Percentiles rank a stretch among this genome's conserved stretches.
Conservation (phyloP, 495 filamentous ascomycete species). For the Recurvomyces mirabilis region DNA sequence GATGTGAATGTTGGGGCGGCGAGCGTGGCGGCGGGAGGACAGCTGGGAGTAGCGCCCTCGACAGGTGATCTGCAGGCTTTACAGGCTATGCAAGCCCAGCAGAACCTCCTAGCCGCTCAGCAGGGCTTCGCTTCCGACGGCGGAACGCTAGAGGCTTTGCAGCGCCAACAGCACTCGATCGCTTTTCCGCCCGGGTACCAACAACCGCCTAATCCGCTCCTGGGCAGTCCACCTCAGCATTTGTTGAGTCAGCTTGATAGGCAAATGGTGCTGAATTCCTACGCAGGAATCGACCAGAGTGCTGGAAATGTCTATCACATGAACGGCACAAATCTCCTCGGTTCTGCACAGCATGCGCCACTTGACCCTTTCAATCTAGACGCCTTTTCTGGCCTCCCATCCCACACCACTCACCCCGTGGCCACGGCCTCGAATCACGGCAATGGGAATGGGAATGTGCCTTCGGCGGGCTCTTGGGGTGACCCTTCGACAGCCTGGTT, state of each 20-base stretch:
- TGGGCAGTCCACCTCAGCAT: constrained; percentile 28
- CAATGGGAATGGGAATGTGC: not conserved
- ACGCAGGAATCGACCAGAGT: constrained; percentile 46
- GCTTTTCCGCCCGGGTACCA: constrained; percentile 34
- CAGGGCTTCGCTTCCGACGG: too few relatives aligned
- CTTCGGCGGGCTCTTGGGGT: constrained; percentile 7
- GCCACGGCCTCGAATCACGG: not conserved
- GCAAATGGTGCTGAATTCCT: constrained; percentile 69
- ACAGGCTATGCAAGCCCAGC: constrained; percentile 19
- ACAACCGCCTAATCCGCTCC: constrained; percentile 31
- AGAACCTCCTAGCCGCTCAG: too few relatives aligned
- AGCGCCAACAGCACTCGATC: too few relatives aligned
- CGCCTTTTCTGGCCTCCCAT: constrained; percentile 11
- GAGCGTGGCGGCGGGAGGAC: too few relatives aligned
- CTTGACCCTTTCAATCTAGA: constrained; percentile 13
- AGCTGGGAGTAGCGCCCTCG: not conserved
- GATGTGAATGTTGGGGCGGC: too few relatives aligned
- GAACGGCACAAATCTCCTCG: not conserved
- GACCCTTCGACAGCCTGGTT: constrained; percentile 68
- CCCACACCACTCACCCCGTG: constrained; percentile 1
- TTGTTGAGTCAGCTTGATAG: constrained; percentile 52
- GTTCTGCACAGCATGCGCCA: not conserved
- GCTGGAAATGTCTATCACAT: not conserved
- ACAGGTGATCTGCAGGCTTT: constrained; percentile 14
- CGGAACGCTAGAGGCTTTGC: too few relatives aligned